These are phyloP conservation scores for Aspergillus ustus DNA, from an alignment of 2,329 filamentous ascomycete genomes.

Conservation along the genomic window DNA sequence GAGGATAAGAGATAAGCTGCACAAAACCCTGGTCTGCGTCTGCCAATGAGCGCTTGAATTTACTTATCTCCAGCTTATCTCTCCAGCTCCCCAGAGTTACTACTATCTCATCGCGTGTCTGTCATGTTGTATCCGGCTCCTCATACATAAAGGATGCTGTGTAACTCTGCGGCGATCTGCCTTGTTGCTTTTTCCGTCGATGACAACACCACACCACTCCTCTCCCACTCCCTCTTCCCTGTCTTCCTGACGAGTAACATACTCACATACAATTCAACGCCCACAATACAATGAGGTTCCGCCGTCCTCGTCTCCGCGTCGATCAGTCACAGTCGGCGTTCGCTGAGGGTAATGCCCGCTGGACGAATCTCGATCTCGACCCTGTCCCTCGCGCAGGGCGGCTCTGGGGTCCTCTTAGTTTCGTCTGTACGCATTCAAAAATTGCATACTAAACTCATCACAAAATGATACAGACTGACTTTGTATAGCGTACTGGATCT, in stretches of 20 bases:
- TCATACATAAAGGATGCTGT: not conserved
- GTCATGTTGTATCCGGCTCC: not conserved
- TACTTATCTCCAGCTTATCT: not conserved
- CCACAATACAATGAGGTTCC: constrained; percentile 33
- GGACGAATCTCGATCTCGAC: constrained; percentile 57
- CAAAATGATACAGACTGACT: not conserved
- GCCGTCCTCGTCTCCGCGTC: constrained; percentile 49
- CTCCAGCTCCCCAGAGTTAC: not conserved
- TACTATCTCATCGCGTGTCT: not conserved
- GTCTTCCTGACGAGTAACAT: not conserved
- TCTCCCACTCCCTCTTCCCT: not conserved
- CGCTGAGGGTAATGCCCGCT: constrained; percentile 48
- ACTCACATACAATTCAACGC: not conserved
- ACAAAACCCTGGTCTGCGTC: not conserved
- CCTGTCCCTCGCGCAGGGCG: constrained; percentile 50
- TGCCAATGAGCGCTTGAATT: not conserved
- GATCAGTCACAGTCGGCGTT: constrained; percentile 53
- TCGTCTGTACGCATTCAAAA: constrained; percentile 38
- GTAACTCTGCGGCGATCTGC: not conserved
- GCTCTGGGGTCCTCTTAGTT: constrained; percentile 53
- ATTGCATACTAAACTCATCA: not conserved
- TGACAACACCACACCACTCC: not conserved
- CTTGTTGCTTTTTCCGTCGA: not conserved
- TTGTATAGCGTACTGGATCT: constrained; percentile 55
- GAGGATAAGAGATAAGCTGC: constrained; percentile 3